Evolutionary conservation across 805 yeast species (phyloP).

Genomic region (Metschnikowia orientalis): DNA sequence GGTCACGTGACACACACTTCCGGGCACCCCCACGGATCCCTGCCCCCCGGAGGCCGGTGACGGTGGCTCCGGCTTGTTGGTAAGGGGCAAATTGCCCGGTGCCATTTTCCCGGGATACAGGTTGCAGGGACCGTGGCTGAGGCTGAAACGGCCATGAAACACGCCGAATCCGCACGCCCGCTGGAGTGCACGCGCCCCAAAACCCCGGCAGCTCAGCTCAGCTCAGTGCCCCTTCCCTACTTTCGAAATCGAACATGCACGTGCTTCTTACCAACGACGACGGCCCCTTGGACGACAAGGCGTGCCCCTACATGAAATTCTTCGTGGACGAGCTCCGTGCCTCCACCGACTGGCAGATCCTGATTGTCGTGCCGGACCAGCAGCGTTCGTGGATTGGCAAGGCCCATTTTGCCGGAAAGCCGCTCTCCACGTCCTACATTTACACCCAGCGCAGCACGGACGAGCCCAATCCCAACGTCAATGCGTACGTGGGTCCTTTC

Average conservation of each 20-base stretch:
- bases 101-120: too few relatives aligned
- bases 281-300: constrained; percentile 79
- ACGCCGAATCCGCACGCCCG: too few relatives aligned
- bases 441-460: constrained; percentile 47
- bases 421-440: constrained; percentile 57
- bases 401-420: constrained; percentile 85
- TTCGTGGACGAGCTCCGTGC: constrained; percentile 64
- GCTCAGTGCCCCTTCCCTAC: too few relatives aligned
- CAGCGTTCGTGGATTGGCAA: constrained; percentile 95
- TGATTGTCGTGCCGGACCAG: constrained; percentile 82
- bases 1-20: constrained; percentile 1
- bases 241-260: too few relatives aligned
- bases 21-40: too few relatives aligned
- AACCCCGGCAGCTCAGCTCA: too few relatives aligned
- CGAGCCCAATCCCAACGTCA: constrained; percentile 38
- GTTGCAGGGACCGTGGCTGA: too few relatives aligned
- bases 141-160: too few relatives aligned
- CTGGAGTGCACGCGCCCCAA: too few relatives aligned
- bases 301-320: constrained; percentile 82
- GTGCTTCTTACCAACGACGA: constrained; percentile 83
- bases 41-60: too few relatives aligned
- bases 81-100: too few relatives aligned
- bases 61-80: too few relatives aligned
- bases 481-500: constrained; percentile 58
- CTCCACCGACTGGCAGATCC: constrained; percentile 77